These are phyloP conservation scores for Nannochloropsis granulata DNA, from an alignment of 108 stramenopile species.

Conservation along the genomic window DNA sequence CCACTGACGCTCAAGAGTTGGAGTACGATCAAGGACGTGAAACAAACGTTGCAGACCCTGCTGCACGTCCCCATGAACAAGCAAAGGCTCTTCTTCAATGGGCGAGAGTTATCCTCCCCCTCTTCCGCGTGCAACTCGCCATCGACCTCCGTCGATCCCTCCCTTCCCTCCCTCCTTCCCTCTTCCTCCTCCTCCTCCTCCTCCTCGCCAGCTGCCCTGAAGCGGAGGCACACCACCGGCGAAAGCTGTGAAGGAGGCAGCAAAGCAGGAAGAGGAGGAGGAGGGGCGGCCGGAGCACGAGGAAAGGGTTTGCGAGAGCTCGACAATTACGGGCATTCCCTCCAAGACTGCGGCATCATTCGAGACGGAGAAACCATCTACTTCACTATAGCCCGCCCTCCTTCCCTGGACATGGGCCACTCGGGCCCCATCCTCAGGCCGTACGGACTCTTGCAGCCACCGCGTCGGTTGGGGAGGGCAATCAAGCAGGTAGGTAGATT, in stretches of 20 bases:
- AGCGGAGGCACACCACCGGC: background rate
- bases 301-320: background rate
- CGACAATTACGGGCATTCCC: background rate
- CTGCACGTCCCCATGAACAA: slow-evolving; percentile 10
- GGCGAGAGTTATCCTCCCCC: slow-evolving; percentile 4
- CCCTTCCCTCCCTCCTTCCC: background rate
- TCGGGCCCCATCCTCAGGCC: slow-evolving; percentile 11
- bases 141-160: background rate
- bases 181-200: background rate
- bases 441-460: background rate
- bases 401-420: slow-evolving; percentile 9
- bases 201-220: background rate
- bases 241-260: too few relatives aligned
- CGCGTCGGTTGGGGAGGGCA: slow-evolving; percentile 3
- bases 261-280: background rate
- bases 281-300: background rate
- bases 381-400: background rate
- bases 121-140: too few relatives aligned
- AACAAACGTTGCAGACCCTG: slow-evolving; percentile 4
- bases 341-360: slow-evolving; percentile 23
- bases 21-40: slow-evolving; percentile 24
- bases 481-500: slow-evolving; percentile 7
- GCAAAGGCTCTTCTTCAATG: slow-evolving; percentile 17
- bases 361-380: slow-evolving; percentile 8
- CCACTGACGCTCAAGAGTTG: slow-evolving; percentile 15